Evolutionary conservation across 2,329 filamentous ascomycete species (phyloP).

Genomic region (Apiospora saccharicola): DNA sequence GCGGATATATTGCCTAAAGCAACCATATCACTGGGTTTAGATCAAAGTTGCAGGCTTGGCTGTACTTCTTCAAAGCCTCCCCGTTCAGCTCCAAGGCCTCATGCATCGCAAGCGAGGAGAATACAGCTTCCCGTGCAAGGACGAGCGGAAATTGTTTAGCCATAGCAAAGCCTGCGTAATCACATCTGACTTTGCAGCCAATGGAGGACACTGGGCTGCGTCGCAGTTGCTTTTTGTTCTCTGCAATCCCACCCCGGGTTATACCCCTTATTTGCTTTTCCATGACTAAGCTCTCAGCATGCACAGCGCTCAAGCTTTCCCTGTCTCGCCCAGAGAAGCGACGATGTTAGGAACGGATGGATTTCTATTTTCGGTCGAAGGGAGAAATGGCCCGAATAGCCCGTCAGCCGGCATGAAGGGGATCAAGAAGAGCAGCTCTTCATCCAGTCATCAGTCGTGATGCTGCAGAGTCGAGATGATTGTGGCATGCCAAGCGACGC

Average conservation of each 20-base stretch:
- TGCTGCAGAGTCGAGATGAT: conserved; percentile 6
- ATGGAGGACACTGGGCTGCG: not conserved
- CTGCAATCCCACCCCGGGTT: not conserved
- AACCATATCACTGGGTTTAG: conserved; percentile 5
- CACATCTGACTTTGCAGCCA: not conserved
- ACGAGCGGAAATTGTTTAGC: not conserved
- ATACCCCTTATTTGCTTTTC: not conserved
- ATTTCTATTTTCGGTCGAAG: not conserved
- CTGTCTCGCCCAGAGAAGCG: not conserved
- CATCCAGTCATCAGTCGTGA: not conserved
- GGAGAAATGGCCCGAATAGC: conserved; percentile 19
- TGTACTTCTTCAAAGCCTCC: not conserved
- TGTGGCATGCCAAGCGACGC: conserved; percentile 21
- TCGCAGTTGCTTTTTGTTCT: not conserved
- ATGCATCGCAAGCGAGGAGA: not conserved
- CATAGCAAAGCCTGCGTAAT: not conserved
- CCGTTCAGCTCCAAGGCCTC: not conserved
- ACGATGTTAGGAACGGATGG: not conserved
- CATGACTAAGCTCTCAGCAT: not conserved
- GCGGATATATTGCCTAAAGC: conserved; percentile 1
- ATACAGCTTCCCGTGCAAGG: not conserved
- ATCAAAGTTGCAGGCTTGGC: not conserved
- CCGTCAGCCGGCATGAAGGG: conserved; percentile 21
- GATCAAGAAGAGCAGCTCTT: not conserved
- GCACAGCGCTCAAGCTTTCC: not conserved